A percentile compares a stretch with the other conserved stretches of the same genome.
phyloP scores from a whole-genome alignment of 2,329 filamentous ascomycete species.

The Cephalotrichum gorgonifer region DNA sequence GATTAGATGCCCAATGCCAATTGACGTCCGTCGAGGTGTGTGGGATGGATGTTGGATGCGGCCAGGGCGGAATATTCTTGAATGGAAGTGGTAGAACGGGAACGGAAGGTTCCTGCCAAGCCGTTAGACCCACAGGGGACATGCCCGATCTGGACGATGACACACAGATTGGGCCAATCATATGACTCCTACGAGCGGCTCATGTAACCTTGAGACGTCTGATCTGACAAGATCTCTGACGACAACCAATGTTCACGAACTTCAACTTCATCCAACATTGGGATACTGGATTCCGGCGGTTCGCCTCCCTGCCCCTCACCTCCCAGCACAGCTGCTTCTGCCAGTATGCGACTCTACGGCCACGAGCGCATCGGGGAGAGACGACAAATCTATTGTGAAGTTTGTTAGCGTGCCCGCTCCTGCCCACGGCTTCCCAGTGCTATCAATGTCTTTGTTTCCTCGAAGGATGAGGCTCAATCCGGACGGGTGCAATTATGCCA shows the following conservation, averaged over 20 bases:
- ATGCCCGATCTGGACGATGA: not conserved
- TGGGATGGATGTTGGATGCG: no score
- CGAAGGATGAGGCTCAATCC: no score
- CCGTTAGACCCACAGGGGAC: not conserved
- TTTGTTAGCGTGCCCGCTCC: no score
- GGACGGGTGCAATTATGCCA: no score
- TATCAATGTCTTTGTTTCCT: no score
- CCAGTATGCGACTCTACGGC: not conserved
- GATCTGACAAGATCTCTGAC: constrained; percentile 7
- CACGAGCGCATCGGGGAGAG: not conserved
- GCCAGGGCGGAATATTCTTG: no score
- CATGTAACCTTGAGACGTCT: constrained; percentile 1
- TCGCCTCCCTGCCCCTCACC: not conserved
- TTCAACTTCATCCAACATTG: not conserved
- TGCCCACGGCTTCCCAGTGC: no score
- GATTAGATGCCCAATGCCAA: no score
- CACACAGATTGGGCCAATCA: not conserved
- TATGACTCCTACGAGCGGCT: not conserved
- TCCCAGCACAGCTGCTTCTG: no score
- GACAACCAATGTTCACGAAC: no score
- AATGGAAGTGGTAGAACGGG: not conserved
- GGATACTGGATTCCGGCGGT: not conserved
- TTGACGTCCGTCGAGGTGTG: no score
- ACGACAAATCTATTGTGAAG: not conserved
- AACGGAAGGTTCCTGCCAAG: not conserved